phyloP scores from a whole-genome alignment of 331 rosid species.

The Malus hybrid region DNA sequence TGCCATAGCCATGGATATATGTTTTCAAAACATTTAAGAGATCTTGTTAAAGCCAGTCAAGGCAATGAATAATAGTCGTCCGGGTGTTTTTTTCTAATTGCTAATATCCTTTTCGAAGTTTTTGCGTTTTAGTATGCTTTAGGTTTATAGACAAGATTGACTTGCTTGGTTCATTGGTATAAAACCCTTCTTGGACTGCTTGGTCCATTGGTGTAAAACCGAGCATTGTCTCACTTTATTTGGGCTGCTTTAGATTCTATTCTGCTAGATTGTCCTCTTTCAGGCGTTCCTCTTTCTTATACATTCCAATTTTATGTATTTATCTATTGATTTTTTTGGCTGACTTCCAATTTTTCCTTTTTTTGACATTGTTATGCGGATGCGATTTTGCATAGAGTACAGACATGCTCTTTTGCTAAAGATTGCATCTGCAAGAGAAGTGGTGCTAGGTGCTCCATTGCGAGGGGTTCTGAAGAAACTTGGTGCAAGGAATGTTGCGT shows the following conservation, averaged over 20 bases:
- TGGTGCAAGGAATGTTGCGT: conserved; percentile 47
- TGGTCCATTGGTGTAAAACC: background rate
- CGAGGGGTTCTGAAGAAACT: conserved; percentile 68
- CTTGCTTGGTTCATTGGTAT: background rate
- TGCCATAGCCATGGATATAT: conserved; percentile 19
- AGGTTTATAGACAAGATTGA: no score
- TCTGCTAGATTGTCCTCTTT: background rate
- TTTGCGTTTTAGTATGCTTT: no score
- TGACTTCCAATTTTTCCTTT: background rate
- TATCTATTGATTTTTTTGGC: background rate
- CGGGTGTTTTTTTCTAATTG: no score
- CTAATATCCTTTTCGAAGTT: no score
- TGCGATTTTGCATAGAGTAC: conserved; percentile 48
- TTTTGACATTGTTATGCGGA: conserved; percentile 3
- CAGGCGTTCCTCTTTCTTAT: background rate
- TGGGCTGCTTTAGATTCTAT: background rate
- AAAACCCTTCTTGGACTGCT: background rate
- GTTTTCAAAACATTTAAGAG: conserved; percentile 6
- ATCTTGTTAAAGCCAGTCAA: background rate
- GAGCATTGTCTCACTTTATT: background rate
- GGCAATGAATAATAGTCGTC: no score
- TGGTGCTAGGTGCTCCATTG: conserved; percentile 94
- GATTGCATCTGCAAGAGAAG: conserved; percentile 86
- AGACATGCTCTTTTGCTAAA: conserved; percentile 68
- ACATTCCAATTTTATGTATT: background rate